Evolutionary conservation across 306 rosid species (phyloP).

Genomic region (Pterocarpus macrocarpus): DNA sequence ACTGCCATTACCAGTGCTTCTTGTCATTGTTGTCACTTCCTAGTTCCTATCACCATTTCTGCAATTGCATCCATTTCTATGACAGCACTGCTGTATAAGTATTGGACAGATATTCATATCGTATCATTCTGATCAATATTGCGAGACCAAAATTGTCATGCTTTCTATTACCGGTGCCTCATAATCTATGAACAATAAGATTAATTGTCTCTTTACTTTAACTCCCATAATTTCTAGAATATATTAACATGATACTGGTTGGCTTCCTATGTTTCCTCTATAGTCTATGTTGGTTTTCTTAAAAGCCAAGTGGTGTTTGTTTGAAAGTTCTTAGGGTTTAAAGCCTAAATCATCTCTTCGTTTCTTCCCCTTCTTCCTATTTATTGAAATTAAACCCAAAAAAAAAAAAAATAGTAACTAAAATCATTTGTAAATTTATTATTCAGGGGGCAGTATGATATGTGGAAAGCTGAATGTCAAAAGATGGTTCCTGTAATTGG

Average conservation of each 20-base stretch:
- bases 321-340: conserved; percentile 15
- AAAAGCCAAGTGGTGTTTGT: background rate
- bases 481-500: conserved; percentile 81
- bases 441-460: conserved; percentile 77
- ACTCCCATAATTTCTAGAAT: conserved; percentile 30
- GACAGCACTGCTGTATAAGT: background rate
- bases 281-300: conserved; percentile 13
- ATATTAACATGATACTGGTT: background rate
- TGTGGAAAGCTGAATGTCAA: conserved; percentile 89
- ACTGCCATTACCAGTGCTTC: conserved; percentile 18
- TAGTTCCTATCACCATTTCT: background rate
- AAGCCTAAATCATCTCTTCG: conserved; percentile 21
- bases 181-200: conserved; percentile 6
- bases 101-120: conserved; percentile 25
- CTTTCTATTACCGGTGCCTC: conserved; percentile 10
- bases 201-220: conserved; percentile 8
- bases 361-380: background rate
- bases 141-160: conserved; percentile 1
- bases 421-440: conserved; percentile 37
- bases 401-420: background rate
- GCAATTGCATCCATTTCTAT: background rate
- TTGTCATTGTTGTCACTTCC: background rate
- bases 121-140: conserved; percentile 13
- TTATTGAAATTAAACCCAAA: conserved; percentile 20
- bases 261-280: conserved; percentile 35